Conservation (phyloP, 2,329 filamentous ascomycete species). For the Sporothrix dimorphospora region DNA sequence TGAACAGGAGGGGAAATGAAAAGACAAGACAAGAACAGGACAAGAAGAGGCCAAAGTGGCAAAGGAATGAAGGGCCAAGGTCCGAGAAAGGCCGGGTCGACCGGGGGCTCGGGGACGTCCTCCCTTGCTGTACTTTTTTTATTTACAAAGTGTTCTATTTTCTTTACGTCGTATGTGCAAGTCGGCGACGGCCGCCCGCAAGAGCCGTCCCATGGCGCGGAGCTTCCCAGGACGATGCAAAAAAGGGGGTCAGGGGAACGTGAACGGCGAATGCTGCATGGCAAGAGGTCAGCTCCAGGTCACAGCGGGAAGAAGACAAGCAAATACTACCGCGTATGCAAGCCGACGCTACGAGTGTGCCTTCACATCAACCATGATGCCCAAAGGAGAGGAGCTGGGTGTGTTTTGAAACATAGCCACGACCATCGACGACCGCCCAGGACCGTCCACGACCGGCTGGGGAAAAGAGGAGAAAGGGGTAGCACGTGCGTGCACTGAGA, state of each 20-base stretch:
- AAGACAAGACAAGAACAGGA: neutral
- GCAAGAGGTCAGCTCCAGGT: neutral
- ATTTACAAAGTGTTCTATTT: too few relatives aligned
- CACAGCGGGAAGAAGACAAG: neutral
- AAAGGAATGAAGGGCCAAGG: neutral
- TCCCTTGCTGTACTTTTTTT: too few relatives aligned
- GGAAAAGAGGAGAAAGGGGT: neutral
- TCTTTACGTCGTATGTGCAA: neutral
- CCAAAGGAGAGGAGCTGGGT: neutral
- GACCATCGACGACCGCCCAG: neutral
- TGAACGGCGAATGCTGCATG: too few relatives aligned
- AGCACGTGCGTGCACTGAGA: neutral
- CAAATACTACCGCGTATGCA: neutral
- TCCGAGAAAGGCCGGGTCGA: neutral
- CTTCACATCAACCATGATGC: neutral
- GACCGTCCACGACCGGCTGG: neutral
- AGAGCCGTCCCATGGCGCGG: neutral
- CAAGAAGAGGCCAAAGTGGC: neutral
- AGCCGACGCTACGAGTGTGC: neutral
- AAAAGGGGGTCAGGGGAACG: neutral
- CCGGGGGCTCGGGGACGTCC: neutral
- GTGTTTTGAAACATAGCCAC: conserved; percentile 3
- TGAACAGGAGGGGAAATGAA: neutral
- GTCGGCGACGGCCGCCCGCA: conserved; percentile 8
- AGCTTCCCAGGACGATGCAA: conserved; percentile 2